Evolutionary conservation across 257 asterid species (phyloP), one percentile per base, ranked within the genome.

Genomic region (Plantago major): DNA sequence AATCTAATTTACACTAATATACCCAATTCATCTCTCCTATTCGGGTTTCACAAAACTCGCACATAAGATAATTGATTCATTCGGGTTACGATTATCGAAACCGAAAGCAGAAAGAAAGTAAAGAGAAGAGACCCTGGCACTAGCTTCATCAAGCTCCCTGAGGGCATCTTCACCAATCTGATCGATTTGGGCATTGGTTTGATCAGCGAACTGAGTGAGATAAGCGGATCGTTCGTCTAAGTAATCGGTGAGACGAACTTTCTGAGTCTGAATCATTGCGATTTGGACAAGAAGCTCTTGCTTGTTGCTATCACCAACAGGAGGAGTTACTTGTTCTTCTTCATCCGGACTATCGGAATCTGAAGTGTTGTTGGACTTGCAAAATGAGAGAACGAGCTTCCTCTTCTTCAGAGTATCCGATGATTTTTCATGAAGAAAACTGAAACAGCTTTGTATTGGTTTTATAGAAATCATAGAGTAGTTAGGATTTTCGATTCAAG

Each of bases 251-350:
- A 86, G 85, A 15, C 92, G 91, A 9, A 88, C 81, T 51, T 92
- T 92, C 46, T 89, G 94, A 16, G 99, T 56, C 66, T 89, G 96
- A 76, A 92, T 87, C 95, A 84, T 82, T 2, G 86, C 95, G 46
- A 89, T 89, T 47, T 68, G 75, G 18, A 81, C 99, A n/a, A 89
- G 99, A 45, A 92, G 81, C 19, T 92, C 97, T 72, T 92, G 99
- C 65, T 80, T 81, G 18, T 71, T 78, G 9, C 42, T 44, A 62
- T 89, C 96, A 42, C 91, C 96, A 74, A 73, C 58, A 0, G 87
- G 84, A 6, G 19, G 53, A 50, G 61, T 46, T 42, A 75, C 78
- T 70, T 85, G 63, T 63, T 81, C 73, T 26, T 89, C 71, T 46
- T 69, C 74, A 48, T 79, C 77, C 26, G 91, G 72, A 55, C 1